These are phyloP conservation scores for Limonium bicolor DNA, from an alignment of 148 eudicot species.

Conservation along the genomic window DNA sequence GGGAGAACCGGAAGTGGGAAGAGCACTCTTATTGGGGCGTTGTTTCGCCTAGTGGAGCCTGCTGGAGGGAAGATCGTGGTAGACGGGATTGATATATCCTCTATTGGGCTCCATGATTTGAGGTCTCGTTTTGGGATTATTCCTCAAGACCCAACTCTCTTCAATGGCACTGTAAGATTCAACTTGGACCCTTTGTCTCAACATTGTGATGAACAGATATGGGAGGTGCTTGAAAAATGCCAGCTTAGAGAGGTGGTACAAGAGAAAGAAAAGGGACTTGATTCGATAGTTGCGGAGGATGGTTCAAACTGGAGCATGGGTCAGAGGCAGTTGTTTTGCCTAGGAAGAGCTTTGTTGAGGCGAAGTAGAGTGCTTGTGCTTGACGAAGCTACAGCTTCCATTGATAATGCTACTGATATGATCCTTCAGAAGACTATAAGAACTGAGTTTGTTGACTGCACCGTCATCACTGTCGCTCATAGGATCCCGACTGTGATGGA, in stretches of 20 bases:
- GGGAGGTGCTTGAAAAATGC: conserved; percentile 92
- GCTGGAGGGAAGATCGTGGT: conserved; percentile 54
- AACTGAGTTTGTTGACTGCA: conserved; percentile 63
- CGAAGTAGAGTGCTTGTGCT: conserved; percentile 78
- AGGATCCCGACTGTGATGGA: conserved; percentile 95
- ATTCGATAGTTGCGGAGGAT: conserved; percentile 74
- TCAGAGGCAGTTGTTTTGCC: conserved; percentile 73
- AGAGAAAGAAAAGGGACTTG: conserved; percentile 58
- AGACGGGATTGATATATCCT: conserved; percentile 62
- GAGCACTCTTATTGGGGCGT: conserved; percentile 75
- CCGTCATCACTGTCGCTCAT: conserved; percentile 90
- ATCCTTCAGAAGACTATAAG: conserved; percentile 71
- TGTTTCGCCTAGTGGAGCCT: conserved; percentile 83
- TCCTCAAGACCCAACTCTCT: conserved; percentile 90
- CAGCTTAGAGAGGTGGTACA: conserved; percentile 69
- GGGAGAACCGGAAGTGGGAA: conserved; percentile 97
- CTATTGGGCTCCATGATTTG: conserved; percentile 77
- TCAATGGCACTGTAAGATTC: conserved; percentile 79
- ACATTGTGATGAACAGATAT: conserved; percentile 49
- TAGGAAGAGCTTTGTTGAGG: conserved; percentile 78
- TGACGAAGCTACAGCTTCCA: conserved; percentile 92
- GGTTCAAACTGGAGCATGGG: conserved; percentile 99
- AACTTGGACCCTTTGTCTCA: conserved; percentile 68
- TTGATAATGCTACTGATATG: conserved; percentile 73
- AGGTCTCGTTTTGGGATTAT: conserved; percentile 72